Evolutionary conservation across 169 alveolate genomes (phyloP).

Genomic region (Eimeria falciformis): DNA sequence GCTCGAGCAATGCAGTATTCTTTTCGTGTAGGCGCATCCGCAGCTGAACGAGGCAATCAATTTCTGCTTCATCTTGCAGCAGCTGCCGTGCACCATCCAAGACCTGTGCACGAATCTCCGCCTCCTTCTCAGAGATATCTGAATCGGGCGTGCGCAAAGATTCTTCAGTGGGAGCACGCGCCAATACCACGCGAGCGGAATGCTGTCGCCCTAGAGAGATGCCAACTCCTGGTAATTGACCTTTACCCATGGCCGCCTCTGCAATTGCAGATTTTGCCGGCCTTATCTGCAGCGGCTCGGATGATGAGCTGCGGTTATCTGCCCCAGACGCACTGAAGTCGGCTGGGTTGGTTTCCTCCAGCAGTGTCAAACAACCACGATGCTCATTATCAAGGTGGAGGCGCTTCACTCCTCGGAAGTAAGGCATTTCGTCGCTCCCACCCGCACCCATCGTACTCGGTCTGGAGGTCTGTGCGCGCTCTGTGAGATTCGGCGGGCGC

Average conservation of each 20-base stretch:
- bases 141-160: background rate
- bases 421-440: no score
- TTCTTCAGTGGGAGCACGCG: background rate
- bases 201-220: background rate
- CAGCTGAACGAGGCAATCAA: constrained; percentile 66
- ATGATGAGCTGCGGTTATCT: no score
- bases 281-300: no score
- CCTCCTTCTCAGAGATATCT: constrained; percentile 43
- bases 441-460: no score
- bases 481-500: no score
- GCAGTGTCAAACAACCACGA: no score
- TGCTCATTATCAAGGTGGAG: no score
- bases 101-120: constrained; percentile 29
- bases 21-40: constrained; percentile 35
- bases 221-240: background rate
- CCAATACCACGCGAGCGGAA: background rate
- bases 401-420: no score
- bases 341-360: no score
- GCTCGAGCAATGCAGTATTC: constrained; percentile 62
- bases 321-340: no score
- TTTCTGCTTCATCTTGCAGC: constrained; percentile 46
- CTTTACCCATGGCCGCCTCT: background rate
- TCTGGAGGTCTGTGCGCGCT: no score
- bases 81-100: constrained; percentile 57
- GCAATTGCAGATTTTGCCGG: no score